Evolutionary conservation across 371 early-diverging fungal genomes (phyloP).

Genomic region (Mucor sp.): DNA sequence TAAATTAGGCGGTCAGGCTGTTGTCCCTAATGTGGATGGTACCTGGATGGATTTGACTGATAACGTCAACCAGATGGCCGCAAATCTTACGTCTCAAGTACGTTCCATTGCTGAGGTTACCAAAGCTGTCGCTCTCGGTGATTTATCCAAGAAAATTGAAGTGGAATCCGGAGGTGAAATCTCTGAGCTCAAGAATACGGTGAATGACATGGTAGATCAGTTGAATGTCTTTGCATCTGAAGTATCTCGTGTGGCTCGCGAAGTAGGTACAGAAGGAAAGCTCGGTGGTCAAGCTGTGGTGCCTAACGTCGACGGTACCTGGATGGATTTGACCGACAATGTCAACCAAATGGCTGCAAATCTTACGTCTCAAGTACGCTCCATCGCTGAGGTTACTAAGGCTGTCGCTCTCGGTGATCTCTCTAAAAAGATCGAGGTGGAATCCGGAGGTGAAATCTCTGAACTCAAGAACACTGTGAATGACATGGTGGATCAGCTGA

Average conservation of each 20-base stretch:
- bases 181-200: conserved; percentile 29
- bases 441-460: conserved; percentile 67
- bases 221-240: conserved; percentile 40
- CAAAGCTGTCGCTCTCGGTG: conserved; percentile 46
- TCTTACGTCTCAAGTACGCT: conserved; percentile 53
- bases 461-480: conserved; percentile 69
- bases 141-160: conserved; percentile 40
- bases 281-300: conserved; percentile 48
- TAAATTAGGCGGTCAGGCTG: conserved; percentile 38
- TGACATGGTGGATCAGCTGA: conserved; percentile 62
- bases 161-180: conserved; percentile 39
- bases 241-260: conserved; percentile 29
- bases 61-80: conserved; percentile 52
- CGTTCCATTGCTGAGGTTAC: conserved; percentile 45
- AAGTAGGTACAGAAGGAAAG: conserved; percentile 58
- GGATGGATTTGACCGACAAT: conserved; percentile 63
- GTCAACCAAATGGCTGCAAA: conserved; percentile 62
- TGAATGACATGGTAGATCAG: conserved; percentile 51
- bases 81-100: conserved; percentile 47
- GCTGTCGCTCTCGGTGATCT: conserved; percentile 59
- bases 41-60: conserved; percentile 65
- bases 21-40: conserved; percentile 54
- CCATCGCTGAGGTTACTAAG: conserved; percentile 55
- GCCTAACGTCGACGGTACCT: conserved; percentile 56
- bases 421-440: conserved; percentile 57